These are phyloP conservation scores for Penicillium herquei DNA, from an alignment of 495 filamentous ascomycete genomes.

Conservation along the genomic window DNA sequence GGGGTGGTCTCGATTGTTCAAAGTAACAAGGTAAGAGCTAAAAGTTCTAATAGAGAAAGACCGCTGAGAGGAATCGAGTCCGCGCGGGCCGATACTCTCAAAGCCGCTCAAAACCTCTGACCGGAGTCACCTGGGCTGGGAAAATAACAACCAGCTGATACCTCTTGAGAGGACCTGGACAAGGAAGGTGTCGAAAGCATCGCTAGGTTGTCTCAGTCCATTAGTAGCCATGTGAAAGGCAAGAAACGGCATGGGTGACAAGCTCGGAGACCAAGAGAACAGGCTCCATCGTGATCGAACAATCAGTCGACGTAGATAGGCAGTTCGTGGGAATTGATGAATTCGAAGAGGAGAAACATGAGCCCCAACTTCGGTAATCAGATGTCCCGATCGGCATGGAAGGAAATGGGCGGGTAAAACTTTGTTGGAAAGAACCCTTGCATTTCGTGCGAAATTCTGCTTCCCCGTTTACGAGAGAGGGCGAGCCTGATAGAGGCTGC, in stretches of 20 bases:
- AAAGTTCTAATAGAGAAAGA: slow-evolving; percentile 13
- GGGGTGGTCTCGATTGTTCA: slow-evolving; percentile 15
- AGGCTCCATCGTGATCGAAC: neutral
- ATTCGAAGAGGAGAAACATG: slow-evolving; percentile 8
- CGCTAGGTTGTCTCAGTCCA: slow-evolving; percentile 1
- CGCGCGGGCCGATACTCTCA: slow-evolving; percentile 13
- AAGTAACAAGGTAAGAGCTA: slow-evolving; percentile 16
- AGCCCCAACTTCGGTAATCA: slow-evolving; percentile 13
- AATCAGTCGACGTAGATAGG: neutral
- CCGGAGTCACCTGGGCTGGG: slow-evolving; percentile 7
- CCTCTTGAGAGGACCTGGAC: slow-evolving; percentile 8
- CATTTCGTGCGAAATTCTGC: slow-evolving; percentile 22
- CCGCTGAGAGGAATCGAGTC: slow-evolving; percentile 19
- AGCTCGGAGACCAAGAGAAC: neutral
- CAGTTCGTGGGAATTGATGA: slow-evolving; percentile 1
- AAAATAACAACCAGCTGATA: slow-evolving; percentile 11
- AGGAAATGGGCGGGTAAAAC: slow-evolving; percentile 24
- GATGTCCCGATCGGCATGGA: slow-evolving; percentile 18
- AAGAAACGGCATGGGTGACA: slow-evolving; percentile 4
- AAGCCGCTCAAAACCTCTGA: slow-evolving; percentile 18
- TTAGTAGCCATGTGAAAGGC: slow-evolving; percentile 3
- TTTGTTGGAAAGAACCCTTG: slow-evolving; percentile 23
- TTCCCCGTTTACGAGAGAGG: slow-evolving; percentile 14
- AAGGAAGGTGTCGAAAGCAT: neutral
- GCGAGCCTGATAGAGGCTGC: slow-evolving; percentile 18